phyloP scores from a whole-genome alignment of 2,329 filamentous ascomycete species.

The Arthrobotrys sinensis region DNA sequence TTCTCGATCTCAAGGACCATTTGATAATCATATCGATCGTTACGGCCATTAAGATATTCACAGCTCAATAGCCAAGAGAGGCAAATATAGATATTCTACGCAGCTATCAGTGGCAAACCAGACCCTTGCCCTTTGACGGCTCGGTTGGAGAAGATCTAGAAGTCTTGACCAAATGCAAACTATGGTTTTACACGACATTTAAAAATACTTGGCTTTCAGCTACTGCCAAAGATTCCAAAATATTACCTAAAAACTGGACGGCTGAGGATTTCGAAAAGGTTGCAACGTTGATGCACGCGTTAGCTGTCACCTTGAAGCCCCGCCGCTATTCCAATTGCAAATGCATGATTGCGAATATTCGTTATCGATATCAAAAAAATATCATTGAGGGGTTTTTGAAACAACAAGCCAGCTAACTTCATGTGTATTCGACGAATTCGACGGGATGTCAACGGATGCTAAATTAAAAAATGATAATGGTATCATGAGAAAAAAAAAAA shows the following conservation, averaged over 20 bases:
- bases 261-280: background rate
- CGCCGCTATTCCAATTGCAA: slow-evolving; percentile 28
- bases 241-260: slow-evolving; percentile 9
- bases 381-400: slow-evolving; percentile 26
- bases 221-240: background rate
- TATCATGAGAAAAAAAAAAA: background rate
- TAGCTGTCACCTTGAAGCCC: slow-evolving; percentile 24
- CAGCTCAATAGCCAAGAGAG: slow-evolving; percentile 12
- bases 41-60: slow-evolving; percentile 3
- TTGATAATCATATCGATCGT: background rate
- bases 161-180: background rate
- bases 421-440: slow-evolving; percentile 6
- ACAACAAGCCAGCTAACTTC: slow-evolving; percentile 19
- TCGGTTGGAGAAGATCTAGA: slow-evolving; percentile 28
- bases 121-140: slow-evolving; percentile 28
- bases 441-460: background rate
- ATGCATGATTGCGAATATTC: background rate
- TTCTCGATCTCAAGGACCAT: background rate
- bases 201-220: slow-evolving; percentile 6
- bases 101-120: slow-evolving; percentile 40
- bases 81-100: slow-evolving; percentile 19
- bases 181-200: background rate
- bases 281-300: slow-evolving; percentile 11
- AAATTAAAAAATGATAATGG: background rate
- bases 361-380: slow-evolving; percentile 18